Base-by-base conservation (phyloP, 768 basidiomycete genomes). In the Calocybe indica region DNA sequence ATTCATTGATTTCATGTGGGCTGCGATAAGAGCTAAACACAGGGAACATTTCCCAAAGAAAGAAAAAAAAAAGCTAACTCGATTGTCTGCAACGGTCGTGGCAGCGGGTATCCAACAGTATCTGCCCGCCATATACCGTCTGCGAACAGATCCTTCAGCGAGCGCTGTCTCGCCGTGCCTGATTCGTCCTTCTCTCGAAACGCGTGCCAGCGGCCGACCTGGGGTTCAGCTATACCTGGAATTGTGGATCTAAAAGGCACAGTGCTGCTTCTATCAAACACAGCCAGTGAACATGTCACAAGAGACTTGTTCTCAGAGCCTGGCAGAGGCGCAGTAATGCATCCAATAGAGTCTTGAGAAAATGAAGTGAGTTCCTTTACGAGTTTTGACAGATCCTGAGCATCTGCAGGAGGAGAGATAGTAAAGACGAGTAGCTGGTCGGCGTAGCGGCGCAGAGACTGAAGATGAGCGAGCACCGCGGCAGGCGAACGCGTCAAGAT, bases 191-290 rank as follows among this genome's bases (percentile, higher is more conserved):
- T 68, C 55, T 73, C 68, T 50, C 76, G 62, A 52, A 78, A 75
- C 12, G 83, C 73, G 58, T 85, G 83, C 83, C 83, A 83, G 40
- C 85, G 70, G 29, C 88, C 88, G 9, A 89, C 85, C 55, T 85
- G 82, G 2, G 74, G 62, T 11, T 76, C 67, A n/a, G 67, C 62
- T 40, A 68, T 68, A 8, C 88, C 86, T 1, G 76, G 74, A 45
- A 88, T 75, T 1, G 70, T 72, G 7, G 85, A 87, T n/a, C 74
- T 72, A 55, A 88, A 88, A 1, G 75, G 63, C 1, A 70, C 64
- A 8, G 74, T 74, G 6, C 58, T 44, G 0, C 62, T 50, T 1
- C 68, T 54, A 44, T 79, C 71, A 44, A 85, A 77, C 4, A 76
- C 57, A 0, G 79, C 83, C 6, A 87, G 57, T 15, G 83, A 79